Percentiles rank a stretch among this genome's conserved stretches.
Evolutionary conservation across 345 rosid species (phyloP).

Genomic region (Brassica carinata): DNA sequence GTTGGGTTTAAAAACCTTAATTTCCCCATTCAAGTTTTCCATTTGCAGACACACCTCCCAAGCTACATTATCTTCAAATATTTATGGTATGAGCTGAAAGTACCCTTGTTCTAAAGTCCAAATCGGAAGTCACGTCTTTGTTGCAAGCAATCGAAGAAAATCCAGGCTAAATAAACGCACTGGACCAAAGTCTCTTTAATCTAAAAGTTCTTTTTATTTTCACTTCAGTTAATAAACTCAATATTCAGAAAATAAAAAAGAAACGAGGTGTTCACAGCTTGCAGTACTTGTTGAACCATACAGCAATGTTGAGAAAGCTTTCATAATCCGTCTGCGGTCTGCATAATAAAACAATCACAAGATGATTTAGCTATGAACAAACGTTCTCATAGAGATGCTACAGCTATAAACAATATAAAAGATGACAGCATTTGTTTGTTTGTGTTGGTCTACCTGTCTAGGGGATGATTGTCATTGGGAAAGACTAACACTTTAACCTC

Average conservation of each 20-base stretch:
- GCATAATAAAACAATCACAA: slow-evolving; percentile 40
- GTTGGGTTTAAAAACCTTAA: too few relatives aligned
- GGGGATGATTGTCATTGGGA: slow-evolving; percentile 71
- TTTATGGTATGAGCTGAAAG: not conserved
- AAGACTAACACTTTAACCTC: slow-evolving; percentile 67
- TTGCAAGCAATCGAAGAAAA: slow-evolving; percentile 2
- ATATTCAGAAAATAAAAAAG: not conserved
- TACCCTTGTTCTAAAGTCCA: not conserved
- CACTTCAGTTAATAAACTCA: not conserved
- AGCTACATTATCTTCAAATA: too few relatives aligned
- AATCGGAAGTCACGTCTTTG: not conserved
- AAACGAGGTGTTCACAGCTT: slow-evolving; percentile 27
- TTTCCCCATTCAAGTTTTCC: too few relatives aligned
- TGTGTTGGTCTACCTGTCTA: slow-evolving; percentile 57
- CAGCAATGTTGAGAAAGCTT: slow-evolving; percentile 78
- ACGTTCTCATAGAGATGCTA: not conserved
- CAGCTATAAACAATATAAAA: not conserved
- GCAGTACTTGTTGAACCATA: slow-evolving; percentile 84
- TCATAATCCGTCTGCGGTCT: slow-evolving; percentile 86
- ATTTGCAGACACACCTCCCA: too few relatives aligned
- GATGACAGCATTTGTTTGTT: not conserved
- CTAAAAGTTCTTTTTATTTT: not conserved
- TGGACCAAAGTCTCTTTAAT: not conserved
- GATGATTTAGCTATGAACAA: slow-evolving; percentile 9
- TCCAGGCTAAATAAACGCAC: not conserved